Evolutionary conservation across 1,284 basidiomycete genomes (phyloP).

Genomic region (Abortiporus biennis): DNA sequence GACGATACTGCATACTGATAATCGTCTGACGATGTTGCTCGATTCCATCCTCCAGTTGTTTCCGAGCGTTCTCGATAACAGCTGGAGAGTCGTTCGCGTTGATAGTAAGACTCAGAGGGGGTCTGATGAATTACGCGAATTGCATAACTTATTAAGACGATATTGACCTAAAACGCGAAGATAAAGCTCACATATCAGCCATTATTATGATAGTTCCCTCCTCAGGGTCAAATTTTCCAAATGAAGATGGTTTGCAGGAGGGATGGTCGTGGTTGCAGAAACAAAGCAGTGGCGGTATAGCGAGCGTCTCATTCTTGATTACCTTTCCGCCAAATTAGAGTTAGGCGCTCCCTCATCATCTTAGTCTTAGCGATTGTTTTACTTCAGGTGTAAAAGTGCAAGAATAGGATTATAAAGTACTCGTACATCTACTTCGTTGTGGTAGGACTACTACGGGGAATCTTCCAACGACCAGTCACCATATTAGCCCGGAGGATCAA

Average conservation of each 20-base stretch:
- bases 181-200: no score
- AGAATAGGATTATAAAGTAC: not conserved
- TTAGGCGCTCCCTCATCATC: not conserved
- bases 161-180: not conserved
- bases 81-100: not conserved
- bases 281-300: no score
- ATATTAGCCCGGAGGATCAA: slow-evolving; percentile 82
- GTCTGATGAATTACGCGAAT: not conserved
- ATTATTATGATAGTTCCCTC: no score
- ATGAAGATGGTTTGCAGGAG: no score
- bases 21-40: not conserved
- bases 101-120: no score
- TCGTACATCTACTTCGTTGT: not conserved
- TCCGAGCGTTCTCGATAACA: not conserved
- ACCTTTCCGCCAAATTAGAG: not conserved
- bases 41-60: not conserved
- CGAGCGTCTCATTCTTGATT: no score
- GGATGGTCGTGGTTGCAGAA: no score
- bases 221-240: no score
- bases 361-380: not conserved
- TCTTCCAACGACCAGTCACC: slow-evolving; percentile 61
- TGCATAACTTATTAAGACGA: not conserved
- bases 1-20: not conserved
- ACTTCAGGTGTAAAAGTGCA: not conserved
- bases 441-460: slow-evolving; percentile 1